A percentile compares a stretch with the other conserved stretches of the same genome.
phyloP scores from a whole-genome alignment of 176 grass and related monocot species.

The Paspalum notatum region DNA sequence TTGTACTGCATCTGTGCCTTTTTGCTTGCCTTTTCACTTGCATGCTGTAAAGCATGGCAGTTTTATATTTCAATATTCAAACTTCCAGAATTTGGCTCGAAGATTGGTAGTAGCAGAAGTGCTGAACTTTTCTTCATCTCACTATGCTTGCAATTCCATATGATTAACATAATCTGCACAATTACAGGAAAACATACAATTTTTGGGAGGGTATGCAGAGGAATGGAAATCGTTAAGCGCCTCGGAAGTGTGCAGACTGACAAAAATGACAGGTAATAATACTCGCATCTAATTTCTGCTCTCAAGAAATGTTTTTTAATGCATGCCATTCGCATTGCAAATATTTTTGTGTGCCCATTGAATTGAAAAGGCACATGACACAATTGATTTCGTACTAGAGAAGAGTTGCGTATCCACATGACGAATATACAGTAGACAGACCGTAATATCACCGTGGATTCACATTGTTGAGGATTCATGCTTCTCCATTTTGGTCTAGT shows the following conservation, averaged over 20 bases:
- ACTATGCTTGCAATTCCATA: constrained; percentile 11
- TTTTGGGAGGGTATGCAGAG: constrained; percentile 86
- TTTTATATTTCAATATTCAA: background rate
- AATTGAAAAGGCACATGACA: background rate
- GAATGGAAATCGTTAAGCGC: constrained; percentile 91
- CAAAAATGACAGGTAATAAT: constrained; percentile 74
- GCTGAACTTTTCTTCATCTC: background rate
- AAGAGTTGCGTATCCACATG: too few species aligned
- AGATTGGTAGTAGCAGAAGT: background rate
- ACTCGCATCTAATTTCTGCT: constrained; percentile 2
- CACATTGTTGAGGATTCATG: background rate
- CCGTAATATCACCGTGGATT: background rate
- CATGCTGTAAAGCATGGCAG: background rate
- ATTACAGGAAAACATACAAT: constrained; percentile 92
- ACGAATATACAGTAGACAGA: background rate
- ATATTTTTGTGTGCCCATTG: background rate
- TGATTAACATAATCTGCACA: constrained; percentile 2
- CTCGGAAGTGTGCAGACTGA: constrained; percentile 96
- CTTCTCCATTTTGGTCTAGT: background rate
- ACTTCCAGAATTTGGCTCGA: background rate
- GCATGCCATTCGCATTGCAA: too few species aligned
- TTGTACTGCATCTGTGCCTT: too few species aligned
- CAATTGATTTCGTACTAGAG: background rate
- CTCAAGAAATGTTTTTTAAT: background rate
- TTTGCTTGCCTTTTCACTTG: constrained; percentile 8